phyloP scores from a whole-genome alignment of 1,284 basidiomycete species.

The Cryptococcus deneoformans region DNA sequence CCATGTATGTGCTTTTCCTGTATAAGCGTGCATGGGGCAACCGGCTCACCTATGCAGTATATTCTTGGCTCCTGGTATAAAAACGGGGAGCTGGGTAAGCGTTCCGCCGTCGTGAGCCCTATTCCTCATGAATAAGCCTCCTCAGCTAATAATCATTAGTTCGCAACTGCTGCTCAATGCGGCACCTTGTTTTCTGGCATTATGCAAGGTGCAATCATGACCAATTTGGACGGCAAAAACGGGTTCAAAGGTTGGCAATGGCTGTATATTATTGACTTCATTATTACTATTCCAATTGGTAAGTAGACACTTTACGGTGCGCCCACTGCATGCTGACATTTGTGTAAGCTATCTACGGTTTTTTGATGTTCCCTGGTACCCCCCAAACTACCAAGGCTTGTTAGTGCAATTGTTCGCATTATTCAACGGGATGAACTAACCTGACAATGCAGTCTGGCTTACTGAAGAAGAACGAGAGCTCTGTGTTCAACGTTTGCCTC shows the following conservation, averaged over 20 bases:
- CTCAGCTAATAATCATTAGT: constrained; percentile 7
- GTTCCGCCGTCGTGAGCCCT: constrained; percentile 26
- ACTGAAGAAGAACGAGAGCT: constrained; percentile 33
- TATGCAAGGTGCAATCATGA: constrained; percentile 41
- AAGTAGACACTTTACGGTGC: too few species aligned
- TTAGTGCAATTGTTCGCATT: constrained; percentile 12
- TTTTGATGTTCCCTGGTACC: constrained; percentile 41
- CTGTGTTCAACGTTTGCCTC: constrained; percentile 26
- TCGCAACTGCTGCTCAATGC: constrained; percentile 36
- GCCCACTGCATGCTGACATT: too few species aligned
- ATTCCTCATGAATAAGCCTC: neutral
- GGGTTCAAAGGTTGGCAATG: constrained; percentile 37
- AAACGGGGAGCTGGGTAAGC: constrained; percentile 40
- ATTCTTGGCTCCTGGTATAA: constrained; percentile 47
- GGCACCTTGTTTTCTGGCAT: constrained; percentile 42
- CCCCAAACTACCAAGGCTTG: constrained; percentile 37
- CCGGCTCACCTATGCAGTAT: constrained; percentile 19
- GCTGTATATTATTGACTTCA: constrained; percentile 40
- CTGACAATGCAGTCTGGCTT: constrained; percentile 26
- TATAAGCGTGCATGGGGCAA: constrained; percentile 4
- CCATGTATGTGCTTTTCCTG: constrained; percentile 13
- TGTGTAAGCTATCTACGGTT: constrained; percentile 31
- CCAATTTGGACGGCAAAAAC: constrained; percentile 27
- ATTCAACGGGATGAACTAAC: neutral
- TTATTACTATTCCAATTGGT: constrained; percentile 35